A percentile compares a stretch with the other conserved stretches of the same genome.
phyloP scores from a whole-genome alignment of 2,329 filamentous ascomycete genomes.

The Aspergillus sp. region DNA sequence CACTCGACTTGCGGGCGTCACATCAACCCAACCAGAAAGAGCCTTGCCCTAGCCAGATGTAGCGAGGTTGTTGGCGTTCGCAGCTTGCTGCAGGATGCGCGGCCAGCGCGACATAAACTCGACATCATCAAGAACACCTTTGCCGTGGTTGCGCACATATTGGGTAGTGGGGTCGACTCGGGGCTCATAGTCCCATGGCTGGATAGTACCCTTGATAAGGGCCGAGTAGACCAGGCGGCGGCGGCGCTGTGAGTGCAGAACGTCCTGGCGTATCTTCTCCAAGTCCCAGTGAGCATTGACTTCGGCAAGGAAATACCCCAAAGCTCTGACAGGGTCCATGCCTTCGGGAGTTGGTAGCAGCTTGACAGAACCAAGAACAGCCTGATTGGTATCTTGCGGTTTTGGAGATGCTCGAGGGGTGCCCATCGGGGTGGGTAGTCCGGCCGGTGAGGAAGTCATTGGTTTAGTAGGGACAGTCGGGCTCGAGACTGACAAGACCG shows the following conservation, averaged over 20 bases:
- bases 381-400: slow-evolving; percentile 23
- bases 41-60: too few species aligned
- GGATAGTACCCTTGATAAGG: slow-evolving; percentile 70
- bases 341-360: slow-evolving; percentile 36
- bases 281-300: slow-evolving; percentile 77
- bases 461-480: slow-evolving; percentile 24
- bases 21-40: too few species aligned
- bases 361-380: slow-evolving; percentile 37
- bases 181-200: slow-evolving; percentile 84
- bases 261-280: slow-evolving; percentile 68
- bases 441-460: slow-evolving; percentile 30
- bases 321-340: slow-evolving; percentile 39
- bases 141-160: slow-evolving; percentile 67
- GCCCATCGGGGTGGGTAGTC: slow-evolving; percentile 32
- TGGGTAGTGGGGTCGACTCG: slow-evolving; percentile 50
- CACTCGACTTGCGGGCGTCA: too few species aligned
- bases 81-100: slow-evolving; percentile 33
- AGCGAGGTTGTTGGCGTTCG: slow-evolving; percentile 12
- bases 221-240: slow-evolving; percentile 77
- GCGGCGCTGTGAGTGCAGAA: slow-evolving; percentile 73
- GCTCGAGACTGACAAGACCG: slow-evolving; percentile 12
- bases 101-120: slow-evolving; percentile 43
- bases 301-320: slow-evolving; percentile 70
- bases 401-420: slow-evolving; percentile 29
- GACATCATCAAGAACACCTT: slow-evolving; percentile 40